Conservation (phyloP, 805 yeast genomes). For the Yarrowia osloensis region DNA sequence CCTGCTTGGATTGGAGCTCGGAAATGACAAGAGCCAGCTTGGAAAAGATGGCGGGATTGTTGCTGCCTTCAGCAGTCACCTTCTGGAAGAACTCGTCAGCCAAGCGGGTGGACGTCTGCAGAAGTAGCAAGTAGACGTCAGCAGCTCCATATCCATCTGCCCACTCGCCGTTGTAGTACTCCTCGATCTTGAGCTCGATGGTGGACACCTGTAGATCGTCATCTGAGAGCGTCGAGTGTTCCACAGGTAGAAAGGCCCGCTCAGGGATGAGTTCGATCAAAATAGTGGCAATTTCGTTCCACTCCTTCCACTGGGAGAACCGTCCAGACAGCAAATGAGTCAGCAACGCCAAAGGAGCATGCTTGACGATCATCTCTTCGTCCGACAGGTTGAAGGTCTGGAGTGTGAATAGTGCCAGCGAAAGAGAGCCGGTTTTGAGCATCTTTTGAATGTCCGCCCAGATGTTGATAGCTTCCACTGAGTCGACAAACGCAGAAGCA, state of each 20-base stretch:
- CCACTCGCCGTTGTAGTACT: slow-evolving; percentile 13
- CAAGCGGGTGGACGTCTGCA: neutral
- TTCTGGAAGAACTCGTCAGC: slow-evolving; percentile 13
- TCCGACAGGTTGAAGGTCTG: slow-evolving; percentile 73
- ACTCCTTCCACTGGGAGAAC: neutral
- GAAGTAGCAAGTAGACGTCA: slow-evolving; percentile 3
- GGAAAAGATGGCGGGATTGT: slow-evolving; percentile 27
- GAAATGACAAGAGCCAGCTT: slow-evolving; percentile 10
- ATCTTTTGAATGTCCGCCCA: slow-evolving; percentile 52
- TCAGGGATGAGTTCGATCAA: slow-evolving; percentile 62
- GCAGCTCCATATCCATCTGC: slow-evolving; percentile 17
- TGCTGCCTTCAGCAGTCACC: neutral
- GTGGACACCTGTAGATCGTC: slow-evolving; percentile 35
- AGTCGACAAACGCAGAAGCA: slow-evolving; percentile 76
- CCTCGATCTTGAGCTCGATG: slow-evolving; percentile 30
- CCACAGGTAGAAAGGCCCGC: slow-evolving; percentile 60
- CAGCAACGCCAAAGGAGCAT: slow-evolving; percentile 70
- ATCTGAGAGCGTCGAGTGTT: slow-evolving; percentile 44
- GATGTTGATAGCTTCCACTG: slow-evolving; percentile 76
- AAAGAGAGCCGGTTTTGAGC: slow-evolving; percentile 43
- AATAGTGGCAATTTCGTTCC: slow-evolving; percentile 43
- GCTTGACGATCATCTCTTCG: slow-evolving; percentile 79
- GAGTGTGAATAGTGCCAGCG: slow-evolving; percentile 60
- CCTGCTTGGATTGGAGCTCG: neutral
- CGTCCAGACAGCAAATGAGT: slow-evolving; percentile 5